phyloP scores from a whole-genome alignment of 2,329 filamentous ascomycete species.

The Didymella sp. region DNA sequence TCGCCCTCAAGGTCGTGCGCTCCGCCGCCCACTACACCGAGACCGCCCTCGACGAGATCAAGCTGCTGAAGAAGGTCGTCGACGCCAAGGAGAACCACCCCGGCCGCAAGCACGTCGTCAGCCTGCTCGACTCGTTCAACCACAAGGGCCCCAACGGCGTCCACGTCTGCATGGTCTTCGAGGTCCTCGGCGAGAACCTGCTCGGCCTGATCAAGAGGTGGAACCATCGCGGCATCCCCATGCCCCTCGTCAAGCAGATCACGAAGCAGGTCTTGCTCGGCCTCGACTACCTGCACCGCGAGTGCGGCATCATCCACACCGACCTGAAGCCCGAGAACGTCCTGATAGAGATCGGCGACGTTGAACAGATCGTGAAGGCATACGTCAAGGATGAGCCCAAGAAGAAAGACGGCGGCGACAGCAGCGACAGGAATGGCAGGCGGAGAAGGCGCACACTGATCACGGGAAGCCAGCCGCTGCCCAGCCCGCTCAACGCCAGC shows the following conservation, averaged over 20 bases:
- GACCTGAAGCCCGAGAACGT: slow-evolving; percentile 98
- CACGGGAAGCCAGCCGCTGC: slow-evolving; percentile 94
- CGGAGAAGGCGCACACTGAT: slow-evolving; percentile 91
- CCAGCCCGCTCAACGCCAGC: slow-evolving; percentile 89
- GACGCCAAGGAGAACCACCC: slow-evolving; percentile 94
- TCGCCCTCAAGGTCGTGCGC: slow-evolving; percentile 96
- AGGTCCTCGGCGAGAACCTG: slow-evolving; percentile 94
- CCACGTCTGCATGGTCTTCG: slow-evolving; percentile 99
- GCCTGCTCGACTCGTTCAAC: slow-evolving; percentile 94
- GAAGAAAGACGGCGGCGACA: slow-evolving; percentile 78
- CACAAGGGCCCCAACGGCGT: slow-evolving; percentile 96
- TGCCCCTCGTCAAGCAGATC: slow-evolving; percentile 97
- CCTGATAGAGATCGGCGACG: slow-evolving; percentile 96
- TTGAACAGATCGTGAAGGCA: slow-evolving; percentile 97
- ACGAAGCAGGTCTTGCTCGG: slow-evolving; percentile 97
- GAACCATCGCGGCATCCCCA: slow-evolving; percentile 97
- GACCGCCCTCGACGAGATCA: slow-evolving; percentile 98
- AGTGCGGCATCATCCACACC: slow-evolving; percentile 98
- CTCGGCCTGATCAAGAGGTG: slow-evolving; percentile 96
- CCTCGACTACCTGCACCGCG: slow-evolving; percentile 93
- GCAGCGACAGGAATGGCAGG: slow-evolving; percentile 90
- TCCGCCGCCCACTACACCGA: slow-evolving; percentile 98
- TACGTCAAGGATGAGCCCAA: slow-evolving; percentile 81
- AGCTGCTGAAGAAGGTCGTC: slow-evolving; percentile 95
- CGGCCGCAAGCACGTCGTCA: slow-evolving; percentile 93